Evolutionary conservation across 2,329 filamentous ascomycete genomes (phyloP).

Genomic region (Nemania serpens): DNA sequence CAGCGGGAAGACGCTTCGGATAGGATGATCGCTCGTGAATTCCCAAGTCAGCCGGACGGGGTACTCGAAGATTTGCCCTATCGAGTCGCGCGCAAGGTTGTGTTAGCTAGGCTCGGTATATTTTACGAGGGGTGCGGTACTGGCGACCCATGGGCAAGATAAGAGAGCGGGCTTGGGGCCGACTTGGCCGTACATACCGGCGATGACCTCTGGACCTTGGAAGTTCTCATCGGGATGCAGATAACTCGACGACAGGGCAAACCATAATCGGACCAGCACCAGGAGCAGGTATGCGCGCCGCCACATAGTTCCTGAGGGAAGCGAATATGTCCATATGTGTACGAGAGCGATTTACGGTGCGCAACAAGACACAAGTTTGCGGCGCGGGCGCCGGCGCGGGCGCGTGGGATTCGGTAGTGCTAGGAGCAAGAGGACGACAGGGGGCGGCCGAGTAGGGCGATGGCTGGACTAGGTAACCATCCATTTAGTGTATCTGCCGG

Average conservation of each 20-base stretch:
- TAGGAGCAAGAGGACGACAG: conserved; percentile 13
- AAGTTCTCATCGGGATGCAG: conserved; percentile 99
- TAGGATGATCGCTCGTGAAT: conserved; percentile 84
- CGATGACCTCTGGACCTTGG: conserved; percentile 95
- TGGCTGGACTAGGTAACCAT: not conserved
- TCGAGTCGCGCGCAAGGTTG: conserved; percentile 14
- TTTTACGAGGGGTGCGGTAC: not conserved
- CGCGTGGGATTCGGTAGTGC: not conserved
- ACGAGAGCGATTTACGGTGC: conserved; percentile 18
- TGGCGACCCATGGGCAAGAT: no score
- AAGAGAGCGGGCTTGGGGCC: no score
- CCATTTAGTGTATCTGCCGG: not conserved
- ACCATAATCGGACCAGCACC: conserved; percentile 86
- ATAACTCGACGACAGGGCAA: conserved; percentile 93
- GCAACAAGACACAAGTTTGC: conserved; percentile 12
- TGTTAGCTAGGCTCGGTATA: conserved; percentile 20
- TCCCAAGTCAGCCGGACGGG: conserved; percentile 93
- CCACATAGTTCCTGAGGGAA: conserved; percentile 69
- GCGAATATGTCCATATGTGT: conserved; percentile 26
- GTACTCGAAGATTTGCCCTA: conserved; percentile 91
- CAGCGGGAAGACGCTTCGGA: conserved; percentile 94
- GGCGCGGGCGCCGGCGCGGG: conserved; percentile 18
- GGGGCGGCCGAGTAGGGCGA: not conserved
- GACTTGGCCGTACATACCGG: conserved; percentile 64
- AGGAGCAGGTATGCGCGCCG: conserved; percentile 85